Evolutionary conservation across 108 stramenopile species (phyloP).

Genomic region (Nitzschia sp.): DNA sequence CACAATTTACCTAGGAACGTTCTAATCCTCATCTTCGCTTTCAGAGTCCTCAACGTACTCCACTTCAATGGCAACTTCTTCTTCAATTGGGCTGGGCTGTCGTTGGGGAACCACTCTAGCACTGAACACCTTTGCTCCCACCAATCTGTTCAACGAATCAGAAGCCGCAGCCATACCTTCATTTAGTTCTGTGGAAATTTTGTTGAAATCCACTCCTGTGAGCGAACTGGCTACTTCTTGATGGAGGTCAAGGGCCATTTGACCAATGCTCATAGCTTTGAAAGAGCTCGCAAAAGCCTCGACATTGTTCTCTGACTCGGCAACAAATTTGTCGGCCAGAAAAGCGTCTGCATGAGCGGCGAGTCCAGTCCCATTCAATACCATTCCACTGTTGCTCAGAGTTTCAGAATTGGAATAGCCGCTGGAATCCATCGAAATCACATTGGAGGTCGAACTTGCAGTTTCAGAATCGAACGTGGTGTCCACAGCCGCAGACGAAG

Average conservation of each 20-base stretch:
- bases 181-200: not conserved
- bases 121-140: slow-evolving; percentile 21
- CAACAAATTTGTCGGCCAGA: slow-evolving; percentile 33
- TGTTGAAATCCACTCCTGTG: slow-evolving; percentile 14
- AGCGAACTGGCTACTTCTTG: slow-evolving; percentile 27
- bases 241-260: slow-evolving; percentile 32
- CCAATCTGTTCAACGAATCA: slow-evolving; percentile 16
- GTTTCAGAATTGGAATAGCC: not conserved
- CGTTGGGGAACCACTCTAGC: not conserved
- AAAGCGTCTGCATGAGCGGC: not conserved
- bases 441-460: slow-evolving; percentile 4
- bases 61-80: slow-evolving; percentile 55
- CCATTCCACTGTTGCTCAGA: no score
- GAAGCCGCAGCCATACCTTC: slow-evolving; percentile 3
- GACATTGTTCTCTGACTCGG: slow-evolving; percentile 30
- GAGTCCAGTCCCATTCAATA: no score
- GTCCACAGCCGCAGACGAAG: not conserved
- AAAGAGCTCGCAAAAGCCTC: slow-evolving; percentile 18
- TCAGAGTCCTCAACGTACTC: slow-evolving; percentile 46
- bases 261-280: slow-evolving; percentile 21
- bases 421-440: slow-evolving; percentile 3
- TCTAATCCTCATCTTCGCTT: not conserved
- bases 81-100: slow-evolving; percentile 29
- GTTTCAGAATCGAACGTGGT: slow-evolving; percentile 5
- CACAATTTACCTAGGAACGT: not conserved